Base-by-base conservation (phyloP, 2,329 filamentous ascomycete species). In the Incumbomyces delicatus region DNA sequence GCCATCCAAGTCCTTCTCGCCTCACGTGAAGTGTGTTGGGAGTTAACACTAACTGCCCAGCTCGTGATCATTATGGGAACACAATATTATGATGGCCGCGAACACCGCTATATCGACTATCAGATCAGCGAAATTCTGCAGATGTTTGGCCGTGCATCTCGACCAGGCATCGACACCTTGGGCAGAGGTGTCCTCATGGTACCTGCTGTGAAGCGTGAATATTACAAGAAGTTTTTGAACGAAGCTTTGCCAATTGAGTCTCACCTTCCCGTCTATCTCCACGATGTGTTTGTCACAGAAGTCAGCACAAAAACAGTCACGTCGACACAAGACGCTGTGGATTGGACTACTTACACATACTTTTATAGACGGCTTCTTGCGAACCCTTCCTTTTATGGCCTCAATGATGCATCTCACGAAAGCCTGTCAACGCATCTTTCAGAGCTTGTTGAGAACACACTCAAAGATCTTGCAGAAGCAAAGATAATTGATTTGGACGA, bases 341-440 rank as follows among this genome's bases (percentile, higher is more conserved):
- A 95, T 67, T 98, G 92, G 92, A 87, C 88, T 32, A 96, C 92
- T 0, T 96, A 95, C 63, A 95, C 90, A 10, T 98, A 95, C 70
- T 95, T 96, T 69, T 98, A 98, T 69, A 84, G 92, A 36, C 83
- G 92, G 49, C 76, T 98, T 32, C 76, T 96, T 31, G 89, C 90
- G 27, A 98, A 98, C 63, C 92, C 92, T 7, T 95, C 87, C 66
- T 98, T 89, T 71, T 98, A 98, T 69, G 86, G 87, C 56, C 71
- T 98, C 51, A 83, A 82, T 13, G 87, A 89, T 62, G 86, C 87
- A 3, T 89, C 86, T 1, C 87, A 95, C 56, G 90, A 96, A 57
- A 89, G 86, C 2, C 74, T 98, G n/a, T 95, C 88, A 65, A 83
- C 85, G 29, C 92, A 92, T 69, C 75, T 98, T 58, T 96, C 94